Percentiles rank a stretch among this genome's conserved stretches.
phyloP scores from a whole-genome alignment of 805 yeast species.

The Saccharomyces jurei region DNA sequence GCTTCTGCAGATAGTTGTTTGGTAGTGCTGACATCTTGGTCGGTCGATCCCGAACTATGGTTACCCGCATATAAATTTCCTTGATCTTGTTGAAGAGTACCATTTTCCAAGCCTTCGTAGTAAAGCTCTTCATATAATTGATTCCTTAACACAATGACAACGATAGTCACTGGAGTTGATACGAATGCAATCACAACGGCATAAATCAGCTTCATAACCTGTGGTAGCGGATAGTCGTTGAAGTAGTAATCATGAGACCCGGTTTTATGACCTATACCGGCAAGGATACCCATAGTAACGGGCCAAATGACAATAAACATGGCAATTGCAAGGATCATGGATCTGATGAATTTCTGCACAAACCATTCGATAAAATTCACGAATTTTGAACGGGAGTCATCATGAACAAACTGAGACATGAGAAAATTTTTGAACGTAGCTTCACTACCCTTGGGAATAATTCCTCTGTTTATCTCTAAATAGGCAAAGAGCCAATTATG shows the following conservation, averaged over 20 bases:
- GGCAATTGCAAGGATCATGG: constrained; percentile 9
- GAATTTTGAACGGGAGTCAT: not conserved
- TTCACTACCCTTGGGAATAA: not conserved
- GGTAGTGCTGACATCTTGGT: not conserved
- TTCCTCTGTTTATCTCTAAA: not conserved
- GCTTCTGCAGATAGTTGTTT: not conserved
- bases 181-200: constrained; percentile 15
- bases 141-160: constrained; percentile 15
- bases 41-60: not conserved
- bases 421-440: not conserved
- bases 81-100: not conserved
- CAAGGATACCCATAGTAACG: constrained; percentile 21
- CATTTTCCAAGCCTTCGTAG: not conserved
- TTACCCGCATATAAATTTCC: not conserved
- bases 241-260: constrained; percentile 14
- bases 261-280: constrained; percentile 13
- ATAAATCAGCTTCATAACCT: constrained; percentile 15
- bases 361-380: constrained; percentile 14
- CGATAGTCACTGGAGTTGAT: constrained; percentile 13
- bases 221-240: constrained; percentile 18
- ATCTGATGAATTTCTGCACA: constrained; percentile 12
- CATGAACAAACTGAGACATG: not conserved
- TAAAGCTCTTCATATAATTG: constrained; percentile 1
- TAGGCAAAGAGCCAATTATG: not conserved
- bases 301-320: constrained; percentile 22